phyloP scores from a whole-genome alignment of 495 filamentous ascomycete species.

The Tuber melanosporum region DNA sequence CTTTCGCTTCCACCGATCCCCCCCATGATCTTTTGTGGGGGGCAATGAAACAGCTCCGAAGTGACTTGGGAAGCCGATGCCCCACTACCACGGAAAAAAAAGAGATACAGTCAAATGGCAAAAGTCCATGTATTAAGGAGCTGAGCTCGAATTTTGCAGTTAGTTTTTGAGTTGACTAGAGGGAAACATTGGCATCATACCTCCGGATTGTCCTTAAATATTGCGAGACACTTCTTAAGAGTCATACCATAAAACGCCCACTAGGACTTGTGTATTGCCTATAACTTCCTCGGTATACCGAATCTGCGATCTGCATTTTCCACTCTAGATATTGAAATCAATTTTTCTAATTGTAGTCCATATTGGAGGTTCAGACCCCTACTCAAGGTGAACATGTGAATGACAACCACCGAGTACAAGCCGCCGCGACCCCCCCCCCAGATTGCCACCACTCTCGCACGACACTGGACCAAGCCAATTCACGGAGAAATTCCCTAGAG shows the following conservation, averaged over 20 bases:
- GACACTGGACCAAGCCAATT: too few species aligned
- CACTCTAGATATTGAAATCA: not conserved
- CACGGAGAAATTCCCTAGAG: too few species aligned
- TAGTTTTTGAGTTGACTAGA: not conserved
- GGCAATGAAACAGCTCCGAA: not conserved
- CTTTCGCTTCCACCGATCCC: not conserved
- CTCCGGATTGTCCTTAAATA: not conserved
- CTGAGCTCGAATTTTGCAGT: not conserved
- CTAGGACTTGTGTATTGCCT: not conserved
- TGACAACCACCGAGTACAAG: not conserved
- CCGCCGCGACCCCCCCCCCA: not conserved
- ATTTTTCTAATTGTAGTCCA: too few species aligned
- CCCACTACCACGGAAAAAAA: too few species aligned
- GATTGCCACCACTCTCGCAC: not conserved
- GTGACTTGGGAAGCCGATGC: not conserved
- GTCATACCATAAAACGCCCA: not conserved
- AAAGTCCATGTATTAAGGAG: not conserved
- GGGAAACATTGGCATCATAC: not conserved
- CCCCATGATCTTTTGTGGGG: not conserved
- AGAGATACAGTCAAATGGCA: not conserved
- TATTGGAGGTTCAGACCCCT: not conserved
- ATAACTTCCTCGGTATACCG: not conserved
- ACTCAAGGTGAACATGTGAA: not conserved
- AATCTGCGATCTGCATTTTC: not conserved
- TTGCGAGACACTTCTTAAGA: not conserved